Conservation (phyloP, 2,329 filamentous ascomycete species). For the Colletotrichum scovillei region DNA sequence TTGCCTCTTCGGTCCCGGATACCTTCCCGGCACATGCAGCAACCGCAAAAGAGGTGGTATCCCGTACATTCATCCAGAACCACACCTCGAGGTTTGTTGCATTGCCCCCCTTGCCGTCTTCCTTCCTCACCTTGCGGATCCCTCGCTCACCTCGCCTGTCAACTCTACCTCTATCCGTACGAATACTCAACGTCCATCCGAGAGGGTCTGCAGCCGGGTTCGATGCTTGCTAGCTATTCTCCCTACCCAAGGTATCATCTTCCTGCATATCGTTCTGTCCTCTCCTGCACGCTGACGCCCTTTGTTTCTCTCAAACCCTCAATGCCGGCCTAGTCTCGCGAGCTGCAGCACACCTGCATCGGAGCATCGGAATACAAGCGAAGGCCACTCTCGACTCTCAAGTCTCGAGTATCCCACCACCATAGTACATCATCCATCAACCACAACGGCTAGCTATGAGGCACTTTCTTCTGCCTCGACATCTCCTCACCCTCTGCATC, state of each 20-base stretch:
- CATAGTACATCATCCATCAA: neutral
- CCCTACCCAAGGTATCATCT: slow-evolving; percentile 4
- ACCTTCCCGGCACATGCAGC: neutral
- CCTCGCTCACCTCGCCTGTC: slow-evolving; percentile 11
- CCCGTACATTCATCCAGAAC: slow-evolving; percentile 1
- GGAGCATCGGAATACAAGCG: slow-evolving; percentile 1
- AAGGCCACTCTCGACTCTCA: neutral
- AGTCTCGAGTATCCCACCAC: neutral
- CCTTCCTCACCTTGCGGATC: neutral
- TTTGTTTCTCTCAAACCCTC: neutral
- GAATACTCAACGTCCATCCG: neutral
- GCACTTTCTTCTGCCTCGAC: neutral
- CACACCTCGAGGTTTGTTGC: slow-evolving; percentile 1
- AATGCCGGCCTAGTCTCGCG: slow-evolving; percentile 18
- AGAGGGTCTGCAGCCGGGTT: slow-evolving; percentile 2
- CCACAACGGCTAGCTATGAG: neutral
- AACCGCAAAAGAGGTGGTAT: neutral
- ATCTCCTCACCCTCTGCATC: neutral
- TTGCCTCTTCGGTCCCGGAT: slow-evolving; percentile 22
- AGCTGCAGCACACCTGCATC: slow-evolving; percentile 21
- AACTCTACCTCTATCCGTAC: slow-evolving; percentile 7
- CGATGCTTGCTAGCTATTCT: neutral
- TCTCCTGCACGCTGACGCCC: slow-evolving; percentile 14
- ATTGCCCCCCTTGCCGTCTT: neutral
- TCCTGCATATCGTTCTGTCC: slow-evolving; percentile 23